Percentiles rank a stretch among this genome's conserved stretches.
Conservation (phyloP, 2,329 filamentous ascomycete genomes). For the Cytospora piceicola region DNA sequence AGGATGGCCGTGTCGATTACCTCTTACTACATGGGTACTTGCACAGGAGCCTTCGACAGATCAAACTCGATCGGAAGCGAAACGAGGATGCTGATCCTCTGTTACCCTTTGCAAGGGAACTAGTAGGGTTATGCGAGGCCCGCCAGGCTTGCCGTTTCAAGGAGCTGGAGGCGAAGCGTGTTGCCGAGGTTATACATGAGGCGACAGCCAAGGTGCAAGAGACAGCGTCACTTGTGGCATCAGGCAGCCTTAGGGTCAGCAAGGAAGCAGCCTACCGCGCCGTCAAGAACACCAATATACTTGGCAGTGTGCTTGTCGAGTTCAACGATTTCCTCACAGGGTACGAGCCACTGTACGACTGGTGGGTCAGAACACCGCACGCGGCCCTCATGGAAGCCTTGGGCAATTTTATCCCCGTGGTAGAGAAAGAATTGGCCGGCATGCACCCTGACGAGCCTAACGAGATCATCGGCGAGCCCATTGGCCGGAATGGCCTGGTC, state of each 20-base stretch:
- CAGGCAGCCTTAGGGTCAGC: constrained; percentile 41
- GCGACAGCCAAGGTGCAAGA: constrained; percentile 40
- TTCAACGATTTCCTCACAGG: constrained; percentile 55
- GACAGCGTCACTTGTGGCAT: constrained; percentile 42
- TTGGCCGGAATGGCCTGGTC: constrained; percentile 55
- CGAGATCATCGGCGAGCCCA: constrained; percentile 60
- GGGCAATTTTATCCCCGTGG: constrained; percentile 40
- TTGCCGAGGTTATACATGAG: constrained; percentile 48
- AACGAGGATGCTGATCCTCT: constrained; percentile 45
- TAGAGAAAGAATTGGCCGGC: constrained; percentile 51
- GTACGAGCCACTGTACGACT: constrained; percentile 61
- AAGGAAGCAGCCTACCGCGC: constrained; percentile 53
- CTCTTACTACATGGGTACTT: constrained; percentile 55
- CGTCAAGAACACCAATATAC: constrained; percentile 45
- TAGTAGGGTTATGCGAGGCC: constrained; percentile 52
- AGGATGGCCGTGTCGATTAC: constrained; percentile 54
- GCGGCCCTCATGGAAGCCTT: constrained; percentile 44
- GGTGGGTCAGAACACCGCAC: constrained; percentile 57
- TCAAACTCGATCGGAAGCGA: constrained; percentile 45
- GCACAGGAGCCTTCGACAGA: constrained; percentile 40
- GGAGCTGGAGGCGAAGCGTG: constrained; percentile 45
- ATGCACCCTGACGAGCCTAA: constrained; percentile 48
- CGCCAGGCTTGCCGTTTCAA: constrained; percentile 48
- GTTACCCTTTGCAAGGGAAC: constrained; percentile 48
- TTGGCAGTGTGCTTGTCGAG: constrained; percentile 50